Evolutionary conservation across 176 grass and related monocot genomes (phyloP).

Genomic region (Avena atlantica): DNA sequence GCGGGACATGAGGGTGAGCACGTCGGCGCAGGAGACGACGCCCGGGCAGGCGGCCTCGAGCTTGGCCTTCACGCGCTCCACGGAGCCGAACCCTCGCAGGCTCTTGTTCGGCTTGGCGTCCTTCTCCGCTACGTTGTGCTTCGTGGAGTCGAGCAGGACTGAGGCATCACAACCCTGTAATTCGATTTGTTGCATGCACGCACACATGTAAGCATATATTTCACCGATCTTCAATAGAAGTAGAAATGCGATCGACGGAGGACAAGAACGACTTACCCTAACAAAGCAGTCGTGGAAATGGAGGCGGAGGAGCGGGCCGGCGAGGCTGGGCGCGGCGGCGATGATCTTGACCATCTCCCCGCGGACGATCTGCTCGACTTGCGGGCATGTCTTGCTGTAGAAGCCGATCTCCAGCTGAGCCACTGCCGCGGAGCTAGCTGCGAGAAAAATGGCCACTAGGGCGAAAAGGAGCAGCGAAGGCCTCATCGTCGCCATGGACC

Average conservation of each 20-base stretch:
- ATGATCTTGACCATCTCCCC: conserved; percentile 67
- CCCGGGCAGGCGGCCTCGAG: conserved; percentile 12
- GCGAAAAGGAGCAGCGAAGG: background rate
- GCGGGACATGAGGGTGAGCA: conserved; percentile 17
- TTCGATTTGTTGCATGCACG: background rate
- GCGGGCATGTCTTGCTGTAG: conserved; percentile 69
- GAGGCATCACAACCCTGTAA: conserved; percentile 11
- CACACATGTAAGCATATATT: background rate
- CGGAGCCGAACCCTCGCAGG: conserved; percentile 20
- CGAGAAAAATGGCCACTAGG: background rate
- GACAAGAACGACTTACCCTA: conserved; percentile 28
- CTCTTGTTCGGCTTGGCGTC: conserved; percentile 23
- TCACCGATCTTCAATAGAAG: background rate
- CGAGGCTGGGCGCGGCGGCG: conserved; percentile 45
- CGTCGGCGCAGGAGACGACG: conserved; percentile 8
- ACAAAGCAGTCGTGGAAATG: conserved; percentile 86
- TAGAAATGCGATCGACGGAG: background rate
- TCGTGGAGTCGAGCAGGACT: background rate
- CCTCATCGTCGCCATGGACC: background rate
- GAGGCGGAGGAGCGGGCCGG: conserved; percentile 61
- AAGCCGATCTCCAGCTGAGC: conserved; percentile 60
- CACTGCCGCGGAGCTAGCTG: background rate
- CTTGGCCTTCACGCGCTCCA: background rate
- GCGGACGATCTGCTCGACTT: conserved; percentile 59
- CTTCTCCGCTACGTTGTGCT: background rate